Base-by-base conservation (phyloP, 169 alveolate species). In the Plasmodium ovale region DNA sequence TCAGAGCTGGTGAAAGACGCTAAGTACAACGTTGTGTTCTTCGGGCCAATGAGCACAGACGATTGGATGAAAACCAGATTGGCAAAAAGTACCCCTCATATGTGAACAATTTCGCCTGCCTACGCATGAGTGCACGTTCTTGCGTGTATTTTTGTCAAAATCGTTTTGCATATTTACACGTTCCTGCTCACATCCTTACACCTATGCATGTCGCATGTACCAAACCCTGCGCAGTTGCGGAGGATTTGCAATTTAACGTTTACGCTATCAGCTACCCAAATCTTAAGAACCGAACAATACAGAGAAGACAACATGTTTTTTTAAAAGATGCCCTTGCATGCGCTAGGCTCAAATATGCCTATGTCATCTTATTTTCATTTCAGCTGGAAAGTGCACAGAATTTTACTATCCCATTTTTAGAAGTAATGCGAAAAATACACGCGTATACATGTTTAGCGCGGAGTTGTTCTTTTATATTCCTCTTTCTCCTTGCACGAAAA, bases 21-120 rank as follows among this genome's bases (percentile, higher is more conserved):
- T 21, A 51, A 67, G 51, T 79, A 79, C 60, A 79, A 65, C 42
- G 69, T 79, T 67, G 89, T 79, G 25, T 79, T 79, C 37, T 79
- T 79, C 33, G 89, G 89, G 7, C 82, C 82, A 14, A 79, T 49
- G 60, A 79, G 84, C 67, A 62, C 89, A 19, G 82, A 79, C 19
- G 84, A 79, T 44, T 79, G 89, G 89, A 79, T 79, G 82, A 42
- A 14, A 12, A 65, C 89, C 16, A 33, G 44, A 27, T 29, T 79
- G 10, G 79, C 71, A 47, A 65, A 65, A 79, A 62, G 89, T 79
- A 79, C 10, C n/a, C 27, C 10, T 47, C 33, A 1, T 67, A 54
- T 39, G 5, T 6, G 51, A 6, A 39, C 51, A 39, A n/a, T n/a
- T n/a, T n/a, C n/a, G n/a, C n/a, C n/a, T n/a, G n/a, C n/a, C n/a